phyloP scores from a whole-genome alignment of 2,329 filamentous ascomycete genomes.

The Calonectria honghensis region DNA sequence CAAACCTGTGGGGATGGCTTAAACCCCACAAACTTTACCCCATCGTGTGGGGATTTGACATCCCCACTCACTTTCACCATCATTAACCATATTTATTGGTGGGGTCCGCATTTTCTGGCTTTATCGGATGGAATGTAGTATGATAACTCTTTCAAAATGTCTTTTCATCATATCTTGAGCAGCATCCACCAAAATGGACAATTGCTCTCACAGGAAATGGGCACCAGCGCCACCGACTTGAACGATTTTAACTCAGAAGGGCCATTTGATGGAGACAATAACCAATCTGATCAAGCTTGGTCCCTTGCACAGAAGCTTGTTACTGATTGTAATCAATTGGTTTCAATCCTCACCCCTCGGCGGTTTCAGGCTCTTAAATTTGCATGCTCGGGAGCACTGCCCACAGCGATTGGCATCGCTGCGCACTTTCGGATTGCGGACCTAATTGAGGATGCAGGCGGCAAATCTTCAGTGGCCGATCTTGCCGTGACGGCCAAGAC shows the following conservation, averaged over 20 bases:
- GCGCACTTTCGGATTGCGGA: slow-evolving; percentile 5
- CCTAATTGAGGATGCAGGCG: background rate
- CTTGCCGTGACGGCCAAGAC: background rate
- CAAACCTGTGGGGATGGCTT: background rate
- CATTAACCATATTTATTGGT: background rate
- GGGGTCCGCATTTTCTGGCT: background rate
- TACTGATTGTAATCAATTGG: background rate
- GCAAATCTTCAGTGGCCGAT: background rate
- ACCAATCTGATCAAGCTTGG: background rate
- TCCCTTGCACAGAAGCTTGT: slow-evolving; percentile 1
- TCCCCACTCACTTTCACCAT: background rate
- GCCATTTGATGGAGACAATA: background rate
- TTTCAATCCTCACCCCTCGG: background rate
- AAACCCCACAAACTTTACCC: background rate
- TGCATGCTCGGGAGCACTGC: slow-evolving; percentile 3
- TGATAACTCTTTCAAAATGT: background rate
- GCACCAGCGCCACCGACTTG: background rate
- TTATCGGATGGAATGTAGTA: background rate
- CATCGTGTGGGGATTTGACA: background rate
- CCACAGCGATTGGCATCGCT: background rate
- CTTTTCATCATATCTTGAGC: slow-evolving; percentile 2
- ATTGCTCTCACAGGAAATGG: background rate
- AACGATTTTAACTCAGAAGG: background rate
- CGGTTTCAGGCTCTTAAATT: slow-evolving; percentile 5
- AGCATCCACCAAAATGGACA: background rate